Base-by-base conservation (phyloP, 495 filamentous ascomycete genomes). In the Talaromyces thailandensis region DNA sequence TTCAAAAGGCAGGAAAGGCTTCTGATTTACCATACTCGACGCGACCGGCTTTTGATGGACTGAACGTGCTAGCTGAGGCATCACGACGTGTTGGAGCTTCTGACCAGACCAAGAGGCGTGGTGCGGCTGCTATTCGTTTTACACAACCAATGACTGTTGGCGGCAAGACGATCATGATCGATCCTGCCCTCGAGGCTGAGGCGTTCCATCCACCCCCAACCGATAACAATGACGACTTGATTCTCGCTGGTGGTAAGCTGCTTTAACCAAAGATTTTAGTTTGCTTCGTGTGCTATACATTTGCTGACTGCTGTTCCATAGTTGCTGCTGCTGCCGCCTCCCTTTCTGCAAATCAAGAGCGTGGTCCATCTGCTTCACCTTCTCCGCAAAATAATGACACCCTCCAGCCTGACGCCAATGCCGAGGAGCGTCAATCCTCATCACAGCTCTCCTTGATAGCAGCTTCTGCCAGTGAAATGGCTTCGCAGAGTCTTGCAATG, bases 41-140 rank as follows among this genome's bases (percentile, higher is more conserved):
- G 31, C 77, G 74, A 45, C 85, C 81, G 62, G 83, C 82, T 58
- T 91, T 89, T 78, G 87, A 89, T 62, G 88, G 88, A 0, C 77
- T 96, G 25, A 87, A 91, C 64, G 87, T 90, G 7, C 75, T 96
- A 29, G 91, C 91, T 48, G 91, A 96, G 70, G 91, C 89, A 3
- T 92, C 90, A 45, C 78, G 89, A 56, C 88, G 88, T 67, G 81
- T 89, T 16, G 85, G 76, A 63, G 77, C 77, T 18, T 77, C 76
- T 50, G 77, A 80, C 58, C 70, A 73, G 50, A 68, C 69, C 40
- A 80, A 80, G 68, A 31, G 55, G 8, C 75, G 76, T 50, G 72
- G 71, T 35, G 67, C 75, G 48, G 68, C 64, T 60, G 43, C 43
- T 48, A 0, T 48, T 8, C n/a, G 18, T 21, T 79, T 75, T 66